Conservation (phyloP, 2,329 filamentous ascomycete genomes). For the Cercospora zeina region DNA sequence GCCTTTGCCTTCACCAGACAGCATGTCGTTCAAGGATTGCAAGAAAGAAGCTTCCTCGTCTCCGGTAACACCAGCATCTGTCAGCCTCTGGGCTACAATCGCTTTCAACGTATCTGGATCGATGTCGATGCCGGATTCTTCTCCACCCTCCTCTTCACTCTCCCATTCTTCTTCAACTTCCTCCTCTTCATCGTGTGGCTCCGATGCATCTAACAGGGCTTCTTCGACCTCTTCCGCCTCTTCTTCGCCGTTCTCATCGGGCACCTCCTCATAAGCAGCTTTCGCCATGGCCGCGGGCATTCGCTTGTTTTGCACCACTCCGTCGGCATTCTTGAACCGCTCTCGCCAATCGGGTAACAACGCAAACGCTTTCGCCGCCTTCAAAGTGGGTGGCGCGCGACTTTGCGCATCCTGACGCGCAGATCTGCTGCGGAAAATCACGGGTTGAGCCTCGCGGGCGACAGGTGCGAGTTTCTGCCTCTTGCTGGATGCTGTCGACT, state of each 20-base stretch:
- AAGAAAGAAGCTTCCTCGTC: conserved; percentile 48
- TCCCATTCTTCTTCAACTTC: conserved; percentile 29
- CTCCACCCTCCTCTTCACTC: conserved; percentile 28
- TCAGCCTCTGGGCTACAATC: conserved; percentile 37
- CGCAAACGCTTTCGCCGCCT: conserved; percentile 42
- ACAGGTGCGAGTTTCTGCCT: conserved; percentile 30
- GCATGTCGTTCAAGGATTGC: conserved; percentile 48
- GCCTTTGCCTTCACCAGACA: conserved; percentile 43
- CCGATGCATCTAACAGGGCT: conserved; percentile 22
- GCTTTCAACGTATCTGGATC: conserved; percentile 45
- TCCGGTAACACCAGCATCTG: conserved; percentile 39
- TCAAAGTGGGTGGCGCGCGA: conserved; percentile 19
- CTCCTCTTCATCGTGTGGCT: conserved; percentile 21
- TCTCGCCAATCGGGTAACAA: conserved; percentile 51
- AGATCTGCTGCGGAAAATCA: conserved; percentile 33
- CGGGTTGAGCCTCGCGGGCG: conserved; percentile 30
- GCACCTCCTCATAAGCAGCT: conserved; percentile 33
- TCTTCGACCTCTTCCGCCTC: conserved; percentile 28
- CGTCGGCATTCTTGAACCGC: conserved; percentile 39
- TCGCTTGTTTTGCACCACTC: conserved; percentile 19
- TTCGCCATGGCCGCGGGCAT: conserved; percentile 38
- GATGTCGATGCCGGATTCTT: conserved; percentile 33
- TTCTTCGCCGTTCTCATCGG: conserved; percentile 17
- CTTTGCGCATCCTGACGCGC: conserved; percentile 20
- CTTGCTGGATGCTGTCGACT: conserved; percentile 25